Evolutionary conservation across 1,284 basidiomycete species (phyloP).

Genomic region (Irpex rosettiformis): DNA sequence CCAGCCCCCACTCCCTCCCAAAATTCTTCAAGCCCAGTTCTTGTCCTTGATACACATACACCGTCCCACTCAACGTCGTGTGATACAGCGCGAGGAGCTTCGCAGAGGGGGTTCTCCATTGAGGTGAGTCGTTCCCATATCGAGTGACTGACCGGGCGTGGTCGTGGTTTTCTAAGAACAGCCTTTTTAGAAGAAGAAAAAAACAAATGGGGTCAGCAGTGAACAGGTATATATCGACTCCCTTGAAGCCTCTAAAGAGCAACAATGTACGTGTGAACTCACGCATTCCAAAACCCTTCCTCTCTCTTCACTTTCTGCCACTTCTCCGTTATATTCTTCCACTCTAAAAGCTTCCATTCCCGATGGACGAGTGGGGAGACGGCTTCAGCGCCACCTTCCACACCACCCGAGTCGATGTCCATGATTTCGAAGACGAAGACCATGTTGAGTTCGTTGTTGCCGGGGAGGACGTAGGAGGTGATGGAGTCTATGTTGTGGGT

Average conservation of each 20-base stretch:
- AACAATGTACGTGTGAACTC: too few species aligned
- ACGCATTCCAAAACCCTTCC: conserved; percentile 67
- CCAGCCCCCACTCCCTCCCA: conserved; percentile 61
- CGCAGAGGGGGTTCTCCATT: conserved; percentile 52
- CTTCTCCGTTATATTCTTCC: conserved; percentile 52
- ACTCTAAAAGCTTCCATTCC: conserved; percentile 52
- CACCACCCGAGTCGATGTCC: conserved; percentile 46
- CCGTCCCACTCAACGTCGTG: conserved; percentile 59
- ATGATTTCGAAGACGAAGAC: conserved; percentile 66
- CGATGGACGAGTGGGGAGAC: conserved; percentile 37
- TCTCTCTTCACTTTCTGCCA: conserved; percentile 61
- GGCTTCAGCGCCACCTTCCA: conserved; percentile 21
- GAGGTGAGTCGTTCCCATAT: conserved; percentile 57
- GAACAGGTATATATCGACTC: too few species aligned
- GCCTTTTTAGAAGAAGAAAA: too few species aligned
- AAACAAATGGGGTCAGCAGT: too few species aligned
- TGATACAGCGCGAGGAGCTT: conserved; percentile 66
- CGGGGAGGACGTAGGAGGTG: conserved; percentile 57
- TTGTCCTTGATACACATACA: conserved; percentile 74
- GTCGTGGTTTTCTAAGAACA: conserved; percentile 70
- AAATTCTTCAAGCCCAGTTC: conserved; percentile 72
- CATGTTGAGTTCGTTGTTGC: conserved; percentile 64
- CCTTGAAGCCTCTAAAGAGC: too few species aligned
- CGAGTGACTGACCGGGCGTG: conserved; percentile 61
- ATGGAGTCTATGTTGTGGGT: conserved; percentile 39